A percentile compares a stretch with the other conserved stretches of the same genome.
phyloP scores from a whole-genome alignment of 352 stramenopile genomes.

The Globisporangium viniferum region DNA sequence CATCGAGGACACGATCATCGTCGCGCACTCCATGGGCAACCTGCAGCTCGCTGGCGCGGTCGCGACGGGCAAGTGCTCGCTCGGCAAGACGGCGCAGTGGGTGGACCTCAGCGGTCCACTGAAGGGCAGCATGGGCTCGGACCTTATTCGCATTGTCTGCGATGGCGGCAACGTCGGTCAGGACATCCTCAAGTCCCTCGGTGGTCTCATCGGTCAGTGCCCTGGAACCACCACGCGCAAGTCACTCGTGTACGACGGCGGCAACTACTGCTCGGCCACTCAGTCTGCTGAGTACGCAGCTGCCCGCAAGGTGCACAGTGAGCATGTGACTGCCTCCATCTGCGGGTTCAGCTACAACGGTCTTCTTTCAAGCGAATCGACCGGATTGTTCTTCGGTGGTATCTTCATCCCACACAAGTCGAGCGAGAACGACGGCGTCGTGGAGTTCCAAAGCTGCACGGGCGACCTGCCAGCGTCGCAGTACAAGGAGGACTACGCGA shows the following conservation, averaged over 20 bases:
- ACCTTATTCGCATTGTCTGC: conserved; percentile 37
- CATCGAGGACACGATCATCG: too few relatives aligned
- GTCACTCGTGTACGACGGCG: conserved; percentile 43
- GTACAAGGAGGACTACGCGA: conserved; percentile 38
- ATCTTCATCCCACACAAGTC: conserved; percentile 20
- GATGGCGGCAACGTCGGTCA: conserved; percentile 19
- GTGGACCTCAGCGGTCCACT: conserved; percentile 39
- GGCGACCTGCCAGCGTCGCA: conserved; percentile 28
- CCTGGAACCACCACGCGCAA: conserved; percentile 22
- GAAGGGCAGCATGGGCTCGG: conserved; percentile 46
- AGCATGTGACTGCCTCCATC: conserved; percentile 31
- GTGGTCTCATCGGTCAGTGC: conserved; percentile 33
- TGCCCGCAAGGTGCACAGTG: conserved; percentile 28
- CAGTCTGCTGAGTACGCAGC: conserved; percentile 28
- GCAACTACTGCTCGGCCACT: conserved; percentile 12
- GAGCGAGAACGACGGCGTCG: conserved; percentile 23
- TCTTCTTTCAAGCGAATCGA: conserved; percentile 32
- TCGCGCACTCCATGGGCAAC: too few relatives aligned
- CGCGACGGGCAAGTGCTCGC: conserved; percentile 16
- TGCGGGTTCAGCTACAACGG: conserved; percentile 40
- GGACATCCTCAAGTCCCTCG: conserved; percentile 27
- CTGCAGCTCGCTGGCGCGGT: conserved; percentile 41
- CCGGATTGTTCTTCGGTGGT: conserved; percentile 20
- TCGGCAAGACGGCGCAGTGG: conserved; percentile 28
- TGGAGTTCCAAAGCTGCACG: conserved; percentile 61